Evolutionary conservation across 78 protist genomes (phyloP), one percentile per base, ranked within the genome.

Genomic region (Speleostelium caveatum): DNA sequence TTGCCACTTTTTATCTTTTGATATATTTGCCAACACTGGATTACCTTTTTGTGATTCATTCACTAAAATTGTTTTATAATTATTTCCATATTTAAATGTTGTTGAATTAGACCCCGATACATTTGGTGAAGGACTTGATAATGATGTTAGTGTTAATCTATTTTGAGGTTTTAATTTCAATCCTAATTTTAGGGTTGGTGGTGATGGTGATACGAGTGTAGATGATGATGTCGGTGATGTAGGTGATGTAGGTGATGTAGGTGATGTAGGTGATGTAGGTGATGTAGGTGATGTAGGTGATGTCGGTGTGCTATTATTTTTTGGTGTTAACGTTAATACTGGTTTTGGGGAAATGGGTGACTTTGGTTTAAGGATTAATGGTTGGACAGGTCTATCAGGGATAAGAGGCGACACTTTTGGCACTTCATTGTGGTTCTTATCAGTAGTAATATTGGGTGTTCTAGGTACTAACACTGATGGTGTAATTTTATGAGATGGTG

Each of bases 11-110:
- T 30, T 28, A 66, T 32, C 30, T 16, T 28, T 24, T 83, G 65
- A 55, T 17, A 60, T 42, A 17, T 36, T 16, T 49, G 56, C 24
- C 24, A 69, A 39, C 5, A 78, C 45, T 53, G 56, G 56, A 53
- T 68, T 78, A 22, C 75, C 87, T 55, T 41, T 78, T 63, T 65
- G 62, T 36, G 7, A n/a, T 66, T 68, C 65, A 78, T 66, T 78
- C 24, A 49, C 75, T 22, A 33, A 74, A n/a, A 42, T 38, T 30
- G 30, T 26, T 41, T 10, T 45, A 33, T 6, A 10, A 56, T 55
- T 42, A 36, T 51, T 60, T 58, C 45, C n/a, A 55, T 51, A 16
- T 5, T 36, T 58, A 14, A 3, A 32, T 36, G 55, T 45, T 38
- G 77, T 33, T 36, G 68, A 28, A 35, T 75, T 49, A 21, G 68